These are phyloP conservation scores for Wickerhamiella pararugosa DNA, from an alignment of 1,139 yeast genomes.

Conservation along the genomic window DNA sequence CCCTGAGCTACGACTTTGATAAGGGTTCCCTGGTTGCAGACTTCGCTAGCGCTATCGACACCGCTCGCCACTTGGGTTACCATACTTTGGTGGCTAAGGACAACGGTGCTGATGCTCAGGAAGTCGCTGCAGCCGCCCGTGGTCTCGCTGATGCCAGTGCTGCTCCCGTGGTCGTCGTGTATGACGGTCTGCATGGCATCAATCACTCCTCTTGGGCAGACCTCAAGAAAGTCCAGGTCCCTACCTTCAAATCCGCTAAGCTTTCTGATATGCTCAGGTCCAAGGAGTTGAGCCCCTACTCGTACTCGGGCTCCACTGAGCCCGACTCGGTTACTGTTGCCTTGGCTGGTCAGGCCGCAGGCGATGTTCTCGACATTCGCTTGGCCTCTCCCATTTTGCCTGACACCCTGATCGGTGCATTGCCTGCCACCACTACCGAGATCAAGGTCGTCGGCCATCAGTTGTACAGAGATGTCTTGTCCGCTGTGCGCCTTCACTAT, in stretches of 20 bases:
- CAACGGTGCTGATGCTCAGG: slow-evolving; percentile 30
- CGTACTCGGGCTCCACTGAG: slow-evolving; percentile 45
- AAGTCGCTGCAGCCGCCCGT: slow-evolving; percentile 54
- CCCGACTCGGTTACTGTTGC: slow-evolving; percentile 64
- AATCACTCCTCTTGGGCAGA: slow-evolving; percentile 32
- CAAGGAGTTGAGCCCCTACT: slow-evolving; percentile 53
- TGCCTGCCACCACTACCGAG: slow-evolving; percentile 49
- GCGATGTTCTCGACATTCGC: slow-evolving; percentile 41
- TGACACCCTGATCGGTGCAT: slow-evolving; percentile 33
- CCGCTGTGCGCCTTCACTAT: slow-evolving; percentile 41
- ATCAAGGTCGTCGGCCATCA: slow-evolving; percentile 51
- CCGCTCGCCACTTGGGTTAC: slow-evolving; percentile 49
- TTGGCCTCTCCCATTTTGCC: slow-evolving; percentile 49
- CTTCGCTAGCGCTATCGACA: slow-evolving; percentile 46
- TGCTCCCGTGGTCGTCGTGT: slow-evolving; percentile 48
- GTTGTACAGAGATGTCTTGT: slow-evolving; percentile 56
- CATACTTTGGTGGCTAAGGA: slow-evolving; percentile 58
- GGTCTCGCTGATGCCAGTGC: slow-evolving; percentile 41
- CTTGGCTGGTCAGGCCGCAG: slow-evolving; percentile 54
- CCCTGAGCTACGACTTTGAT: slow-evolving; percentile 48
- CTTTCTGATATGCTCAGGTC: slow-evolving; percentile 16
- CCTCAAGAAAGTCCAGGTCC: slow-evolving; percentile 33
- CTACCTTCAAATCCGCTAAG: slow-evolving; percentile 31
- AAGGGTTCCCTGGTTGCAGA: slow-evolving; percentile 44
- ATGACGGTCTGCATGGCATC: slow-evolving; percentile 63